Base-by-base conservation (phyloP, 805 yeast species). In the Barnettozyma vustinii region DNA sequence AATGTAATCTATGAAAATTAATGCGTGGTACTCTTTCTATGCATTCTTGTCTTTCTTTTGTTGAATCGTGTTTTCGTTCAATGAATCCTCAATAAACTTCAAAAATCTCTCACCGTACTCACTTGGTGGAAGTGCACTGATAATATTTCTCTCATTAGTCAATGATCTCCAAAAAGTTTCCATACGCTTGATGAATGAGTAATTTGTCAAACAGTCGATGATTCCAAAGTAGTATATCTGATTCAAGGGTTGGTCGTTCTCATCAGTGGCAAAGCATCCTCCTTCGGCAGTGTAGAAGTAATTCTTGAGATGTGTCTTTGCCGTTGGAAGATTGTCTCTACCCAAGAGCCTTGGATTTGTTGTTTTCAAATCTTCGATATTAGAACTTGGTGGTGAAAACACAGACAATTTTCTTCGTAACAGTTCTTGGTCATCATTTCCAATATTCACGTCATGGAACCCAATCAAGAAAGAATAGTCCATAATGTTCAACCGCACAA, bases 401-500 rank as follows among this genome's bases (percentile, higher is more conserved):
- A 60, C 53, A 2, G 77, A 69, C 37, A 76, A 59, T 50, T 72
- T 74, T 46, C 69, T 66, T n/a, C 66, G 67, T 23, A 55, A 52
- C 23, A 57, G 44, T 16, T 49, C 49, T 9, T 51, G 56, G 30
- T 58, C 59, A 21, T 75, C 72, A 51, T 79, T 79, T 2, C 84
- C 87, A 53, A 74, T 72, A 26, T 73, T 72, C 52, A 84, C 70
- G 62, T 91, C 94, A 62, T 89, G 97, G 30, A 91, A 76, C 1
- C 99, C 99, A 41, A 95, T 68, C 43, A 94, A 70, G 52, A 94
- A 72, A 0, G 97, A 90, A 66, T 95, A 94, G 65, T 94, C 99
- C 99, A 94, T 94, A 33, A 88, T 91, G 57, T 90, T 89, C 54
- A 89, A 71, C 49, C 77, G 74, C 52, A 88, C 76, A 40, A 94